Conservation (phyloP, 306 rosid genomes). For the Amphicarpaea edgeworthii region DNA sequence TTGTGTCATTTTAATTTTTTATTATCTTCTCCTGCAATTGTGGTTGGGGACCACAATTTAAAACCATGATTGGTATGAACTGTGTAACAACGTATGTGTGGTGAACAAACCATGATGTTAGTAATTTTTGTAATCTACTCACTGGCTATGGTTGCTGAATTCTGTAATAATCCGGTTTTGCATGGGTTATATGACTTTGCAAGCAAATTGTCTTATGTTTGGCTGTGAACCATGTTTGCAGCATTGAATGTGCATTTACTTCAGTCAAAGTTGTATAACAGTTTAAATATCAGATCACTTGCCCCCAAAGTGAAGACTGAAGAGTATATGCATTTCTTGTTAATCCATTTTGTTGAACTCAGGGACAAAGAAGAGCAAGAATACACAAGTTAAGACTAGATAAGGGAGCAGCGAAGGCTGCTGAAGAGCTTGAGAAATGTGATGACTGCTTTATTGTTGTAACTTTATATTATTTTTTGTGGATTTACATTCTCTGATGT, state of each 20-base stretch:
- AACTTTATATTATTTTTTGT: not conserved
- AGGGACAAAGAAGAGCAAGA: slow-evolving; percentile 84
- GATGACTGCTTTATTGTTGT: slow-evolving; percentile 37
- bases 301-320: not conserved
- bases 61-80: not conserved
- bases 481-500: slow-evolving; percentile 20
- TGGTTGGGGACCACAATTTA: no score
- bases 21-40: no score
- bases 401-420: slow-evolving; percentile 90
- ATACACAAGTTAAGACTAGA: slow-evolving; percentile 80
- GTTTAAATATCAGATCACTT: not conserved
- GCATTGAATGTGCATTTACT: not conserved
- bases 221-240: not conserved
- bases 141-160: not conserved
- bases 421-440: slow-evolving; percentile 94
- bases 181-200: not conserved
- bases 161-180: not conserved
- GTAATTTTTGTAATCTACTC: not conserved
- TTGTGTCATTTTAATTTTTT: no score
- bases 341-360: slow-evolving; percentile 47
- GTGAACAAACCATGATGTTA: not conserved
- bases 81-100: not conserved
- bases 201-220: not conserved
- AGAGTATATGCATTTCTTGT: not conserved
- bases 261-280: not conserved